A percentile compares a stretch with the other conserved stretches of the same genome.
These are phyloP conservation scores for Thalassiosira livingstoniorum DNA, from an alignment of 352 stramenopile genomes.

Conservation along the genomic window DNA sequence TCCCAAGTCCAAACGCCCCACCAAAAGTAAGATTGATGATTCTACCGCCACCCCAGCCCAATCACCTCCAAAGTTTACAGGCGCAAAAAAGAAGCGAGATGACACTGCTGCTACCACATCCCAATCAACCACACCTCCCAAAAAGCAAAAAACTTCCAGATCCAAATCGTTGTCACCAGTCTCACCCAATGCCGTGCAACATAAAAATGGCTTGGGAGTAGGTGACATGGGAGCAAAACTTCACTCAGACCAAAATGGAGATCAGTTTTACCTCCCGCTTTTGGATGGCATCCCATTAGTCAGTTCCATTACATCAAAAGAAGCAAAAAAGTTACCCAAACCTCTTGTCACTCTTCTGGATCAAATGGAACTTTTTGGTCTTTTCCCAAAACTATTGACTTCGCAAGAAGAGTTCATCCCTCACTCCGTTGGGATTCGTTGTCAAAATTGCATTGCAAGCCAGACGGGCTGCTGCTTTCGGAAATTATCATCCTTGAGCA, in stretches of 20 bases:
- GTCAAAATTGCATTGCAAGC: conserved; percentile 27
- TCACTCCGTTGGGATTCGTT: conserved; percentile 29
- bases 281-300: conserved; percentile 20
- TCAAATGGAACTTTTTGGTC: conserved; percentile 36
- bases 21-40: not conserved
- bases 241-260: conserved; percentile 10
- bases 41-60: not conserved
- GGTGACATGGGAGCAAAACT: conserved; percentile 9
- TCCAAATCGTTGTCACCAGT: not conserved
- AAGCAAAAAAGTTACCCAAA: conserved; percentile 23
- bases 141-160: not conserved
- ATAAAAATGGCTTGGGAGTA: not conserved
- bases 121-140: too few relatives aligned
- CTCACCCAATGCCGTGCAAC: not conserved
- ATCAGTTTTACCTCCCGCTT: conserved; percentile 21
- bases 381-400: conserved; percentile 32
- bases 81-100: conserved; percentile 3
- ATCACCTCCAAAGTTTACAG: not conserved
- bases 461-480: conserved; percentile 34
- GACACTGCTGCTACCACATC: not conserved
- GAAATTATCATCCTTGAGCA: conserved; percentile 21
- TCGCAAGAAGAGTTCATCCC: not conserved
- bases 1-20: not conserved
- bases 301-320: conserved; percentile 16
- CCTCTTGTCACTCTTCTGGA: conserved; percentile 8